Percentiles rank a stretch among this genome's conserved stretches.
phyloP scores from a whole-genome alignment of 139 green algal species.

The Chlorella sp. region DNA sequence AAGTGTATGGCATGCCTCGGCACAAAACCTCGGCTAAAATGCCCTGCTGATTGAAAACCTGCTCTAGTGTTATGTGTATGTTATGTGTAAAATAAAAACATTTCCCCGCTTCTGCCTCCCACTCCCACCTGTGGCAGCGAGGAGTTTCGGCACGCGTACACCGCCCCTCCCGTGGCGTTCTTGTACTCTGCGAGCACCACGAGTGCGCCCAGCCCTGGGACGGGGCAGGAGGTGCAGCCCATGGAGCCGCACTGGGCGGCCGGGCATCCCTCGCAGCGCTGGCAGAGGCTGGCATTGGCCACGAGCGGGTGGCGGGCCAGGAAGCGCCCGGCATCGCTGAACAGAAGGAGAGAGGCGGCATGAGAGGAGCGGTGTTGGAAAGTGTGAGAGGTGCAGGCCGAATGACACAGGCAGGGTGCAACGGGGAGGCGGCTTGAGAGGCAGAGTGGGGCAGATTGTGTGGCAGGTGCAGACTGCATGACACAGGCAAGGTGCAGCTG shows the following conservation, averaged over 20 bases:
- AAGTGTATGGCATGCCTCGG: too few relatives aligned
- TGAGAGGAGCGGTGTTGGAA: not conserved
- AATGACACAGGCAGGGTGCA: too few relatives aligned
- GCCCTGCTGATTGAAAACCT: too few relatives aligned
- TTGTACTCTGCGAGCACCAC: not conserved
- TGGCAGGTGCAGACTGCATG: not conserved
- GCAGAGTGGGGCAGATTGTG: too few relatives aligned
- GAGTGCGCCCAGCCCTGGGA: not conserved
- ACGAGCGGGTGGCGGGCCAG: not conserved
- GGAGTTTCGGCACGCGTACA: not conserved
- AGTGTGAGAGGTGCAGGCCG: too few relatives aligned
- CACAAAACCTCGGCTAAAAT: too few relatives aligned
- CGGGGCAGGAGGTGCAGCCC: not conserved
- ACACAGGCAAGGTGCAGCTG: too few relatives aligned
- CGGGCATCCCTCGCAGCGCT: constrained; percentile 14
- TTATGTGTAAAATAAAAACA: too few relatives aligned
- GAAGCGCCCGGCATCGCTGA: not conserved
- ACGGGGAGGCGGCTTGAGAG: too few relatives aligned
- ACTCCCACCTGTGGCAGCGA: not conserved
- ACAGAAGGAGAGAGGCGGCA: too few relatives aligned
- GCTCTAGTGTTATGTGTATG: too few relatives aligned
- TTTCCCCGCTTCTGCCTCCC: too few relatives aligned
- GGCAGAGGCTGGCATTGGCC: not conserved
- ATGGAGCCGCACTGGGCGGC: not conserved
- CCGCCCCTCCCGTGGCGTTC: not conserved